Conservation (phyloP, 2,329 filamentous ascomycete genomes). For the Fusarium papillatum region DNA sequence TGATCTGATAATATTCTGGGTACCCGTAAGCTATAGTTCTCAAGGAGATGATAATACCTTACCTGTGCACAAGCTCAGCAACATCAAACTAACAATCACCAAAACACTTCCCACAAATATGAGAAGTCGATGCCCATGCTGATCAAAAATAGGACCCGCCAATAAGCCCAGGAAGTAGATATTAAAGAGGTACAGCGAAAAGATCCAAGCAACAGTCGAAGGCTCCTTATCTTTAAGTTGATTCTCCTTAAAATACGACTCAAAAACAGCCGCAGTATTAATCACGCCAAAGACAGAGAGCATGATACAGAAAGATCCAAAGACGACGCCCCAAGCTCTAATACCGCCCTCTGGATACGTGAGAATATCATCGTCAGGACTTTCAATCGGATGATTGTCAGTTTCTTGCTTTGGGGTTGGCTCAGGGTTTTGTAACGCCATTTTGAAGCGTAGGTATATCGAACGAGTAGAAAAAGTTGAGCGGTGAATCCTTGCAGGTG, state of each 20-base stretch:
- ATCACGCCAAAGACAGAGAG: background rate
- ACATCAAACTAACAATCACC: background rate
- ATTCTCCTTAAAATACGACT: background rate
- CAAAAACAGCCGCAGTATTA: background rate
- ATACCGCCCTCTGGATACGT: background rate
- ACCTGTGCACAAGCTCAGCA: background rate
- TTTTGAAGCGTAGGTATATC: background rate
- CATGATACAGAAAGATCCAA: conserved; percentile 1
- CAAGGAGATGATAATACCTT: background rate
- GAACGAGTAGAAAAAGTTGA: background rate
- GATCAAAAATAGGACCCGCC: background rate
- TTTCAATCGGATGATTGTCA: background rate
- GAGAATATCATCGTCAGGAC: background rate
- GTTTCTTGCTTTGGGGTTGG: background rate
- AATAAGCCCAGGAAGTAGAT: background rate
- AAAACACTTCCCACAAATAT: background rate
- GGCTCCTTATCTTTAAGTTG: background rate
- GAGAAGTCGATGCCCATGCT: background rate
- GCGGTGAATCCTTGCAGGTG: background rate
- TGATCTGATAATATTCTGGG: background rate
- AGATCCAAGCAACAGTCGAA: background rate
- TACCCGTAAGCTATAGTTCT: background rate
- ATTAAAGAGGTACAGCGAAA: background rate
- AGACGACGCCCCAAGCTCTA: background rate
- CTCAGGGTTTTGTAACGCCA: background rate